A percentile compares a stretch with the other conserved stretches of the same genome.
These are phyloP conservation scores for Aethionema arabicum DNA, from an alignment of 345 rosid species.

Conservation along the genomic window DNA sequence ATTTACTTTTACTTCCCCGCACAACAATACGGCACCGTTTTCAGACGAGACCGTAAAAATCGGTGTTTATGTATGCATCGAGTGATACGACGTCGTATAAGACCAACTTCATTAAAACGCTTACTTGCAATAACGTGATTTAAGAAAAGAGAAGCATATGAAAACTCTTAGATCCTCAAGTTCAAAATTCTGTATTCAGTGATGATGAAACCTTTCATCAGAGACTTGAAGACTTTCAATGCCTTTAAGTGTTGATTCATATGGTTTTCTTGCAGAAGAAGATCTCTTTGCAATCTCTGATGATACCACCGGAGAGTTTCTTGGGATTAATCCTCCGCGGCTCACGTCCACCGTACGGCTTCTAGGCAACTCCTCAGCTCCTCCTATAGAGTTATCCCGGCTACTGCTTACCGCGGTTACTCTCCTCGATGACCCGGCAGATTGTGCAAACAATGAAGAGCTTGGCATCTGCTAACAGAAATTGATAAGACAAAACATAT, in stretches of 20 bases:
- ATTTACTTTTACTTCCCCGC: neutral
- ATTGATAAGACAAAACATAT: neutral
- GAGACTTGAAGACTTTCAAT: constrained; percentile 54
- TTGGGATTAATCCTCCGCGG: constrained; percentile 37
- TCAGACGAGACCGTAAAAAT: neutral
- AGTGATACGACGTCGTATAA: no score
- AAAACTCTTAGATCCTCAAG: neutral
- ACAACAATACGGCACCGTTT: no score
- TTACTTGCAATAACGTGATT: no score
- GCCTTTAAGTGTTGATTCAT: constrained; percentile 60
- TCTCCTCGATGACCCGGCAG: constrained; percentile 60
- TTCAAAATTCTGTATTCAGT: constrained; percentile 17
- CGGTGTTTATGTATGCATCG: neutral
- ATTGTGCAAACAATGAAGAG: constrained; percentile 55
- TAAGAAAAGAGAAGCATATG: neutral
- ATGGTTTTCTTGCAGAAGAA: constrained; percentile 36
- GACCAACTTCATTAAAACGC: no score
- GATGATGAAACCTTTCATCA: constrained; percentile 24
- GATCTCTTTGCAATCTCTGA: constrained; percentile 25
- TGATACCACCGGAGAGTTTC: constrained; percentile 13
- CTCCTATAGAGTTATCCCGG: constrained; percentile 51
- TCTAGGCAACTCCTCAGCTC: constrained; percentile 52
- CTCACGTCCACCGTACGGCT: constrained; percentile 52
- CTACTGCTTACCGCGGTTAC: constrained; percentile 46
- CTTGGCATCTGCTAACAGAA: constrained; percentile 47